These are phyloP conservation scores for Taphrina deformans DNA, from an alignment of 1,139 yeast genomes.

Conservation along the genomic window DNA sequence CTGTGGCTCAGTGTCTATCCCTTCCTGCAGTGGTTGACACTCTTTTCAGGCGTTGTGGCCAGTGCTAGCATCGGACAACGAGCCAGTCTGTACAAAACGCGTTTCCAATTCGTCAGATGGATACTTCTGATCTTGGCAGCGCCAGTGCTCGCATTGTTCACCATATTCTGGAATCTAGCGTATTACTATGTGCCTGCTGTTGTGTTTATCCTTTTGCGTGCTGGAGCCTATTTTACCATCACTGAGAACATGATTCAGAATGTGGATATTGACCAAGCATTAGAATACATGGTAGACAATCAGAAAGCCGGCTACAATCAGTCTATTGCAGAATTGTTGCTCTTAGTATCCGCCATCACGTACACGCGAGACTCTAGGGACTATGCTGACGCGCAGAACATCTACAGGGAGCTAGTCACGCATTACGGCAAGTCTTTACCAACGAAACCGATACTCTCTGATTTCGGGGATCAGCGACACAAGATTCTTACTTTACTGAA, in stretches of 20 bases:
- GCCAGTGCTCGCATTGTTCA: not conserved
- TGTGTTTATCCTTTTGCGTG: not conserved
- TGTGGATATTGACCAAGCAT: not conserved
- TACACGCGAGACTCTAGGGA: constrained; percentile 3
- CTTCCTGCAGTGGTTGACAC: not conserved
- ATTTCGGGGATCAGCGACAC: not conserved
- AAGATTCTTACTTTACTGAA: not conserved
- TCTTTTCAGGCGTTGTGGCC: not conserved
- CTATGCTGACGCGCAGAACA: not conserved
- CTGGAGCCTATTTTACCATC: not conserved
- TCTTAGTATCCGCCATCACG: constrained; percentile 11
- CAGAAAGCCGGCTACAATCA: not conserved
- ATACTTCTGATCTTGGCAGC: not conserved
- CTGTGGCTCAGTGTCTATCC: constrained; percentile 8
- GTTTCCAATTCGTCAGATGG: not conserved
- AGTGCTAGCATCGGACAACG: not conserved
- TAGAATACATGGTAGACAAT: not conserved
- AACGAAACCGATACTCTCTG: not conserved
- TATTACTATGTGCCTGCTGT: not conserved
- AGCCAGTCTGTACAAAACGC: not conserved
- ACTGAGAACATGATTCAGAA: not conserved
- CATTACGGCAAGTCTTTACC: not conserved
- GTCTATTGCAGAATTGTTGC: constrained; percentile 11
- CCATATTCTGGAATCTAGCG: not conserved
- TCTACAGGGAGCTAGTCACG: not conserved